Conservation (phyloP, 1,284 basidiomycete genomes). For the Agaricales sp. region DNA sequence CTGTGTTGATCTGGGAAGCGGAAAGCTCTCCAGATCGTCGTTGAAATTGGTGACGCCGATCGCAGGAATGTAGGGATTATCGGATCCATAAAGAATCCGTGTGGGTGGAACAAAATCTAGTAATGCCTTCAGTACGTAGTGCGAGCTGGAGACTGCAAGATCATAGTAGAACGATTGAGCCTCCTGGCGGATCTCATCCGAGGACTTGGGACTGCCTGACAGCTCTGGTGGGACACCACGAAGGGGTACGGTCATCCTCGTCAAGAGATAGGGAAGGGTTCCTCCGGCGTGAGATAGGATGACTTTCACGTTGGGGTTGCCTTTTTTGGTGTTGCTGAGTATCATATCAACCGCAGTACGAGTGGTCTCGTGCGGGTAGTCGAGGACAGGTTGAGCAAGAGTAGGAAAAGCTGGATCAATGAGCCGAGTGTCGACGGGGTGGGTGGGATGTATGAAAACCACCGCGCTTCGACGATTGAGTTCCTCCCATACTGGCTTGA, state of each 20-base stretch:
- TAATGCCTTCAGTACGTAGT: too few relatives aligned
- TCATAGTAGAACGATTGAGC: too few relatives aligned
- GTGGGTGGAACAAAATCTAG: too few relatives aligned
- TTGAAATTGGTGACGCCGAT: not conserved
- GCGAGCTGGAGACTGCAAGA: too few relatives aligned
- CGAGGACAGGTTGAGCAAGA: constrained; percentile 1
- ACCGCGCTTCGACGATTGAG: not conserved
- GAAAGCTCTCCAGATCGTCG: not conserved
- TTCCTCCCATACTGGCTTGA: constrained; percentile 3
- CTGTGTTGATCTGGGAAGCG: not conserved
- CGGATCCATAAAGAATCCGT: too few relatives aligned
- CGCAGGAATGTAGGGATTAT: not conserved
- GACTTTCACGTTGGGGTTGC: not conserved
- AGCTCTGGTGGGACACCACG: too few relatives aligned
- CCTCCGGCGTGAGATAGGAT: constrained; percentile 5
- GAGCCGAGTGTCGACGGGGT: not conserved
- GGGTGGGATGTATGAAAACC: constrained; percentile 4
- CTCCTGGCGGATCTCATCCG: too few relatives aligned
- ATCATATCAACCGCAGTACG: constrained; percentile 4
- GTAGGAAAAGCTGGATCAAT: not conserved
- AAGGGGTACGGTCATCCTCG: too few relatives aligned
- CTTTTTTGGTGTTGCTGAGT: not conserved
- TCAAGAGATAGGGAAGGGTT: constrained; percentile 1
- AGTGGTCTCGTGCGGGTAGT: constrained; percentile 6
- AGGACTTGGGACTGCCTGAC: too few relatives aligned